Evolutionary conservation across 495 filamentous ascomycete genomes (phyloP).

Genomic region (Neurospora tetraspora): DNA sequence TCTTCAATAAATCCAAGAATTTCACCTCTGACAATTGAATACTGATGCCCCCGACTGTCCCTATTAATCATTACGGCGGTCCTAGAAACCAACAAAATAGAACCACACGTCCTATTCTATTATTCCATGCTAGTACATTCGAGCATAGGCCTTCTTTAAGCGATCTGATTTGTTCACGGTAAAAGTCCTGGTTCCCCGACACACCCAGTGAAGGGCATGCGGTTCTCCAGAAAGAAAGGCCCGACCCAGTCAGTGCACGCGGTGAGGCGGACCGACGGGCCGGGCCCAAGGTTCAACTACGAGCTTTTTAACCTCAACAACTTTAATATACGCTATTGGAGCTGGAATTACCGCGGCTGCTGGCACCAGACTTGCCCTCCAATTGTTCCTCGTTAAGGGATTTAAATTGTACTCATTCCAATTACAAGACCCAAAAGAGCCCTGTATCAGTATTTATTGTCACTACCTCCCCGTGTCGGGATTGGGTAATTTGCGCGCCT

Average conservation of each 20-base stretch:
- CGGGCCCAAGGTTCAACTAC: slow-evolving; percentile 28
- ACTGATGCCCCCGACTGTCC: slow-evolving; percentile 44
- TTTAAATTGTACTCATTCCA: slow-evolving; percentile 49
- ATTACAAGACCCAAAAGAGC: slow-evolving; percentile 49
- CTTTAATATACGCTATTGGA: slow-evolving; percentile 31
- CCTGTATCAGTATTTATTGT: slow-evolving; percentile 49
- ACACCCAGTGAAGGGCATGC: slow-evolving; percentile 56
- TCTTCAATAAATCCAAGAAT: slow-evolving; percentile 66
- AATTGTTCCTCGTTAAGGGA: slow-evolving; percentile 48
- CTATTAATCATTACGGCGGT: not conserved
- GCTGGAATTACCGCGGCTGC: slow-evolving; percentile 27
- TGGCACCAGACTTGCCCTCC: slow-evolving; percentile 41
- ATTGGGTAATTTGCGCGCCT: slow-evolving; percentile 44
- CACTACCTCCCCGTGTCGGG: slow-evolving; percentile 34
- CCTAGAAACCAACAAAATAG: not conserved
- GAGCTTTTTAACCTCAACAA: slow-evolving; percentile 30
- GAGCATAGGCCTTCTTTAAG: slow-evolving; percentile 66
- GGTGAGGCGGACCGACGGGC: slow-evolving; percentile 53
- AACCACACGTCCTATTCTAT: slow-evolving; percentile 62
- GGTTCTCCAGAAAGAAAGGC: slow-evolving; percentile 55
- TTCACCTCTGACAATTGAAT: slow-evolving; percentile 66
- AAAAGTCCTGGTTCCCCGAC: slow-evolving; percentile 57
- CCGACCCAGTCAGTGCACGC: slow-evolving; percentile 52
- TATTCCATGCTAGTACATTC: slow-evolving; percentile 69
- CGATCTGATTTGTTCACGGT: slow-evolving; percentile 65